These are phyloP conservation scores for Vaccinium macrocarpon DNA, from an alignment of 148 eudicot genomes.

Conservation along the genomic window DNA sequence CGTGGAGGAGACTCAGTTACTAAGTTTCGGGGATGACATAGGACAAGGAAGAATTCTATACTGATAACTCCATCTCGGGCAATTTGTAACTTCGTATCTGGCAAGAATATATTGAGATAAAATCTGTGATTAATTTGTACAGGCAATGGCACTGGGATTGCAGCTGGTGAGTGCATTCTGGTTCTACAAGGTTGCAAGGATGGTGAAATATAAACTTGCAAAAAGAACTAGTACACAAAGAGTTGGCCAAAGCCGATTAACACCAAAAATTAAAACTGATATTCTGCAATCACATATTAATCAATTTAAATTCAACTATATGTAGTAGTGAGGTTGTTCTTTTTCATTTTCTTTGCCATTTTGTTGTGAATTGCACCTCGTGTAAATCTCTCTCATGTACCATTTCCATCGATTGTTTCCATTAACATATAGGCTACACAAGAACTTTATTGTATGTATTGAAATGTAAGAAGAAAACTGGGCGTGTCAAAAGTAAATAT, in stretches of 20 bases:
- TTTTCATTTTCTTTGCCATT: not conserved
- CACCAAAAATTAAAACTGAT: conserved; percentile 1
- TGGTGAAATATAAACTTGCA: conserved; percentile 63
- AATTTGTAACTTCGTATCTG: no score
- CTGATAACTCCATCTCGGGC: no score
- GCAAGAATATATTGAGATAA: not conserved
- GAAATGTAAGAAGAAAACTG: not conserved
- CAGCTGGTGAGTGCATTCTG: conserved; percentile 90
- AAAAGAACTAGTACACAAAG: conserved; percentile 29
- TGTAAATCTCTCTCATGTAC: not conserved
- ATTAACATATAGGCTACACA: not conserved
- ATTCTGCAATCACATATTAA: not conserved
- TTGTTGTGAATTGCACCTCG: not conserved
- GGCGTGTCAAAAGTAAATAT: not conserved
- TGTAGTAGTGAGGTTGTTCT: not conserved
- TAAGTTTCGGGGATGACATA: no score
- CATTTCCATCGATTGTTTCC: not conserved
- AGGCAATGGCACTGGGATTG: conserved; percentile 83
- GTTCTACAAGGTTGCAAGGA: conserved; percentile 81
- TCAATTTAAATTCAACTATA: not conserved
- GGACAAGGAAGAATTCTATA: no score
- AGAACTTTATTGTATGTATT: not conserved
- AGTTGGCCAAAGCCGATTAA: not conserved
- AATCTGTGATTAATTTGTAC: conserved; percentile 11
- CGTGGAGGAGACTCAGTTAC: no score